phyloP scores from a whole-genome alignment of 1,139 yeast genomes.

The Blastobotrys persicus region DNA sequence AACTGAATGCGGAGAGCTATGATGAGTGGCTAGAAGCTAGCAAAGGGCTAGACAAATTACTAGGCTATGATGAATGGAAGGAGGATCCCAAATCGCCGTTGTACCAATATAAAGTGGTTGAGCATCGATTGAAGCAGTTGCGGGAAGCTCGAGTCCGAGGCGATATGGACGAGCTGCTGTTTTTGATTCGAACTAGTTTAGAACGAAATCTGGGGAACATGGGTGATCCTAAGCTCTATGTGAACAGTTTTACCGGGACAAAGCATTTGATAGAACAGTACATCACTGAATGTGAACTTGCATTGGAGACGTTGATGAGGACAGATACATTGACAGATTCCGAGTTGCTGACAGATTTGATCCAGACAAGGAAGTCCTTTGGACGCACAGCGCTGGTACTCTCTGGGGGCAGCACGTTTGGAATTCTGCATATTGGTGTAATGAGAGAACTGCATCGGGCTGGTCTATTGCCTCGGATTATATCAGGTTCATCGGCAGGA shows the following conservation, averaged over 20 bases:
- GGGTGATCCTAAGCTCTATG: slow-evolving; percentile 75
- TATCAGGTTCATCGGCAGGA: slow-evolving; percentile 97
- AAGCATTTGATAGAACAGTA: slow-evolving; percentile 80
- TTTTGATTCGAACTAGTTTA: slow-evolving; percentile 81
- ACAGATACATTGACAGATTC: slow-evolving; percentile 52
- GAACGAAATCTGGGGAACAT: slow-evolving; percentile 82
- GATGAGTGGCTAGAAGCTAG: slow-evolving; percentile 69
- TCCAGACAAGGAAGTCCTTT: slow-evolving; percentile 85
- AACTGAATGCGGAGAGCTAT: slow-evolving; percentile 51
- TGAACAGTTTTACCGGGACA: slow-evolving; percentile 83
- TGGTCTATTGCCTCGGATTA: slow-evolving; percentile 75
- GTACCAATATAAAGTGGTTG: slow-evolving; percentile 69
- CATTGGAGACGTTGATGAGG: slow-evolving; percentile 50
- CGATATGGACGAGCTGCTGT: slow-evolving; percentile 62
- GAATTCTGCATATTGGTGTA: slow-evolving; percentile 90
- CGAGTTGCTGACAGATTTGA: slow-evolving; percentile 69
- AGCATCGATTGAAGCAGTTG: slow-evolving; percentile 55
- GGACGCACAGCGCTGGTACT: slow-evolving; percentile 92
- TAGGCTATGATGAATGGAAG: slow-evolving; percentile 73
- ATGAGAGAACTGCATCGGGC: slow-evolving; percentile 72
- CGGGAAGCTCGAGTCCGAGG: slow-evolving; percentile 54
- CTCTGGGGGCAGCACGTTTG: slow-evolving; percentile 95
- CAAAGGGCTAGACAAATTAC: slow-evolving; percentile 57
- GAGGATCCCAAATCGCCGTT: slow-evolving; percentile 54
- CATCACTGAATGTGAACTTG: slow-evolving; percentile 67